Conservation (phyloP, 2,329 filamentous ascomycete genomes). For the Fusarium sp. region DNA sequence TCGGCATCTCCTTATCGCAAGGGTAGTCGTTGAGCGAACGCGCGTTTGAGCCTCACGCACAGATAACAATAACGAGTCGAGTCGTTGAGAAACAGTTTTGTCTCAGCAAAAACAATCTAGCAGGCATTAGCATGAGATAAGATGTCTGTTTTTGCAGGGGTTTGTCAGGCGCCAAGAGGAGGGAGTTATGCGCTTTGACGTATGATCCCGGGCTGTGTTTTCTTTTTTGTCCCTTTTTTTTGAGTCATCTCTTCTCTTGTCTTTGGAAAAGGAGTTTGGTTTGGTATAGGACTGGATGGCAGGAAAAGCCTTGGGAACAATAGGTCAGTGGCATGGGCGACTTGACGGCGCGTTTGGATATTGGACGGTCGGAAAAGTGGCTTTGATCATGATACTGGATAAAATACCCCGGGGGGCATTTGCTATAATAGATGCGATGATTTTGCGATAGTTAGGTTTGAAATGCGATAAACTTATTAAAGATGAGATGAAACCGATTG, state of each 20-base stretch:
- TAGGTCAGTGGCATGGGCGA: conserved; percentile 1
- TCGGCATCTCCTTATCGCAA: conserved; percentile 30
- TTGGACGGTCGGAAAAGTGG: conserved; percentile 28
- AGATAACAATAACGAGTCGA: background rate
- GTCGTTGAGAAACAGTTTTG: background rate
- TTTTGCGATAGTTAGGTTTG: background rate
- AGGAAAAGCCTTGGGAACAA: background rate
- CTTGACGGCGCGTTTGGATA: conserved; percentile 11
- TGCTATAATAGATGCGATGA: background rate
- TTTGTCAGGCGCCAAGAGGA: conserved; percentile 7
- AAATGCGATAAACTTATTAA: background rate
- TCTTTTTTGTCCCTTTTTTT: conserved; percentile 1
- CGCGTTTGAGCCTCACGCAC: background rate
- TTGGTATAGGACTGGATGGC: background rate
- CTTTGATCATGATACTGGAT: conserved; percentile 18
- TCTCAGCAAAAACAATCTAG: background rate
- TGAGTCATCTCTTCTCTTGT: background rate
- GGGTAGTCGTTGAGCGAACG: conserved; percentile 1
- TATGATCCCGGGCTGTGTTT: background rate
- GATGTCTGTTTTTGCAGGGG: conserved; percentile 3
- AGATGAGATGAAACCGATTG: background rate
- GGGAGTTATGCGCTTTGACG: conserved; percentile 19
- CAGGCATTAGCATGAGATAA: conserved; percentile 6
- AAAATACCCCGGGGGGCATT: conserved; percentile 17
- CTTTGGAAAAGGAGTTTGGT: background rate